phyloP scores from a whole-genome alignment of 2,329 filamentous ascomycete genomes.

The Phialophora expanda region DNA sequence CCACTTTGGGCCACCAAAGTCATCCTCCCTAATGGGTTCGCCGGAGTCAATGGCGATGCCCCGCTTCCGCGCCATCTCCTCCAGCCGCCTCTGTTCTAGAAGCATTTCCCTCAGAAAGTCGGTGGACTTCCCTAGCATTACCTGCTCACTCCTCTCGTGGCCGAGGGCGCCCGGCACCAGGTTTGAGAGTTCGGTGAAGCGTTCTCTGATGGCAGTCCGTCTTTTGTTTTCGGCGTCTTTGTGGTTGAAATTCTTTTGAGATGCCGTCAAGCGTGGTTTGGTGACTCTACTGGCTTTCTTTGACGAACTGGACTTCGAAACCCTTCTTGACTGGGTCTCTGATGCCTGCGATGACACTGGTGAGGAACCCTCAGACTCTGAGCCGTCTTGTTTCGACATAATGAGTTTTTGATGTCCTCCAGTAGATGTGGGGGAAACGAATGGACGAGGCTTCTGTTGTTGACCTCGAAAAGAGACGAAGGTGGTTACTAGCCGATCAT shows the following conservation, averaged over 20 bases:
- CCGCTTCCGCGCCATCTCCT: conserved; percentile 44
- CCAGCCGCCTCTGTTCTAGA: conserved; percentile 63
- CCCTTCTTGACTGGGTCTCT: conserved; percentile 16
- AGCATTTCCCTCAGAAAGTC: conserved; percentile 68
- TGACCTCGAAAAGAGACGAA: background rate
- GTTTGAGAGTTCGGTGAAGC: conserved; percentile 79
- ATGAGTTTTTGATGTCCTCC: background rate
- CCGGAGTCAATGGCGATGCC: conserved; percentile 31
- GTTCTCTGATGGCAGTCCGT: conserved; percentile 76
- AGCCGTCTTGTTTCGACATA: conserved; percentile 36
- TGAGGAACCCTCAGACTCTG: conserved; percentile 30
- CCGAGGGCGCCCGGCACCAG: conserved; percentile 82
- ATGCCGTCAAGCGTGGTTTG: conserved; percentile 69
- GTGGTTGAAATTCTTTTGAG: conserved; percentile 76
- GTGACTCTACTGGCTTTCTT: conserved; percentile 48
- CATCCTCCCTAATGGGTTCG: conserved; percentile 31
- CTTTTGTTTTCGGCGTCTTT: conserved; percentile 70
- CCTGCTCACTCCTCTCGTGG: conserved; percentile 81
- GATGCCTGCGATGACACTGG: conserved; percentile 24
- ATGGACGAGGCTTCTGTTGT: background rate
- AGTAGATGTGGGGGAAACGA: background rate
- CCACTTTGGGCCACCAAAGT: conserved; percentile 37
- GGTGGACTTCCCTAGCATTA: conserved; percentile 75
- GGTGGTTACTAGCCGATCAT: background rate
- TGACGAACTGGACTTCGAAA: conserved; percentile 19